Evolutionary conservation across 371 early-diverging fungal genomes (phyloP), one percentile per base, ranked within the genome.

Genomic region (Mucor sp.): DNA sequence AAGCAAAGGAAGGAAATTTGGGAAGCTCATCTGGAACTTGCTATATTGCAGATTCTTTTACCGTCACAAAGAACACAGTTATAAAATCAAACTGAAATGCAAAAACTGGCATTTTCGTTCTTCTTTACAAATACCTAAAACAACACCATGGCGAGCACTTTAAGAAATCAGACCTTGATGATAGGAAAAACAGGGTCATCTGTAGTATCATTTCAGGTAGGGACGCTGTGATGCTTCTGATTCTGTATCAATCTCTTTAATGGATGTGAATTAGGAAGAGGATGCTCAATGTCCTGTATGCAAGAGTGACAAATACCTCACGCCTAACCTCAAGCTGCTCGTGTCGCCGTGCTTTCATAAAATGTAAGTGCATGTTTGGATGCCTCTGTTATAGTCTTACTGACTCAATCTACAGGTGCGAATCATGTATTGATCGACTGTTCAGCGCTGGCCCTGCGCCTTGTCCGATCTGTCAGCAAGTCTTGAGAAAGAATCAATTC

Each of bases 311-410:
- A 89, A 96, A 58, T 99, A 97, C 81, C 86, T 99, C 48, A 97
- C 96, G 69, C 96, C 95, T 15, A 88, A 88, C 68, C 90, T 99
- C 82, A 92, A 91, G 72, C 86, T 99, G 25, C 89, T 96, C 39
- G 97, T 98, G 21, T 93, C 95, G 53, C 97, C 98, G 19, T 99
- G 99, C 78, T 98, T 95, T 74, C 99, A 99, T 84, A 97, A 94
- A 80, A 93, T 99, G 95, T 95, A 30, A n/a, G 87, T 65, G 37
- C 50, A 12, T 44, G 37, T 4, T 19, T 14, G 17, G 0, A 6
- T 21, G 21, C 21, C 1, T 28, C 6, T n/a, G 0, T 7, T 2
- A n/a, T 47, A 1, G 3, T 7, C 23, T 53, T 23, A 27, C 25
- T 53, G 12, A 21, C 9, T n/a, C 7, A 33, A 9, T 35, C 65